Evolutionary conservation across 2,329 filamentous ascomycete genomes (phyloP).

Genomic region (Fusarium staphyleae): DNA sequence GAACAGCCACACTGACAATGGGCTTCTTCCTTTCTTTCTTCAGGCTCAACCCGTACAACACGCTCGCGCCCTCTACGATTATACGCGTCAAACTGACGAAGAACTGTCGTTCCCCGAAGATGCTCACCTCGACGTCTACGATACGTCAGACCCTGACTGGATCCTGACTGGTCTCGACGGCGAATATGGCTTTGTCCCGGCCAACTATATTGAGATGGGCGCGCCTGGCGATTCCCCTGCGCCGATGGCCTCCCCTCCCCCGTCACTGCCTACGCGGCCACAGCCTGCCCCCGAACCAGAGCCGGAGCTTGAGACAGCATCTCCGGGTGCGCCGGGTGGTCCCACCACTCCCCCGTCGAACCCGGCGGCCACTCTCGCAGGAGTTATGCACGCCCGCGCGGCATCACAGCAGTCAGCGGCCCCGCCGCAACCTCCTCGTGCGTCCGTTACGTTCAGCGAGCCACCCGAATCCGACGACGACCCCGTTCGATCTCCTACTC

Average conservation of each 20-base stretch:
- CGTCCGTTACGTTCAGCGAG: slow-evolving; percentile 39
- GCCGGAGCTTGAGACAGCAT: slow-evolving; percentile 23
- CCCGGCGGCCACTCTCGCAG: slow-evolving; percentile 63
- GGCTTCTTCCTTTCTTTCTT: not conserved
- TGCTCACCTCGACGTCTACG: slow-evolving; percentile 81
- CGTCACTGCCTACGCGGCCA: slow-evolving; percentile 55
- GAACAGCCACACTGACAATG: slow-evolving; percentile 2
- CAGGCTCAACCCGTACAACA: slow-evolving; percentile 68
- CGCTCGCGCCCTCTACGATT: slow-evolving; percentile 97
- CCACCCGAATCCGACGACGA: slow-evolving; percentile 43
- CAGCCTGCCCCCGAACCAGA: slow-evolving; percentile 42
- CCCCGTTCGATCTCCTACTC: slow-evolving; percentile 46
- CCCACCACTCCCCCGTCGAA: slow-evolving; percentile 45
- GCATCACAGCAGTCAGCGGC: slow-evolving; percentile 43
- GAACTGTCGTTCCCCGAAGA: slow-evolving; percentile 96
- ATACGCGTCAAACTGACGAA: slow-evolving; percentile 95
- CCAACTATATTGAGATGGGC: slow-evolving; percentile 89
- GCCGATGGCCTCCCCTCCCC: slow-evolving; percentile 46
- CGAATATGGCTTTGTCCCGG: slow-evolving; percentile 92
- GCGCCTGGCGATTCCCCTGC: slow-evolving; percentile 55
- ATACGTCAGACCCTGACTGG: slow-evolving; percentile 94
- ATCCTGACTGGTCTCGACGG: slow-evolving; percentile 84
- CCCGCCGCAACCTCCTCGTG: slow-evolving; percentile 39
- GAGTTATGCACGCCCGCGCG: slow-evolving; percentile 59
- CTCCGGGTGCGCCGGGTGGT: slow-evolving; percentile 45